phyloP scores from a whole-genome alignment of 106 monocot genomes.

The Apostasia shenzhenica region DNA sequence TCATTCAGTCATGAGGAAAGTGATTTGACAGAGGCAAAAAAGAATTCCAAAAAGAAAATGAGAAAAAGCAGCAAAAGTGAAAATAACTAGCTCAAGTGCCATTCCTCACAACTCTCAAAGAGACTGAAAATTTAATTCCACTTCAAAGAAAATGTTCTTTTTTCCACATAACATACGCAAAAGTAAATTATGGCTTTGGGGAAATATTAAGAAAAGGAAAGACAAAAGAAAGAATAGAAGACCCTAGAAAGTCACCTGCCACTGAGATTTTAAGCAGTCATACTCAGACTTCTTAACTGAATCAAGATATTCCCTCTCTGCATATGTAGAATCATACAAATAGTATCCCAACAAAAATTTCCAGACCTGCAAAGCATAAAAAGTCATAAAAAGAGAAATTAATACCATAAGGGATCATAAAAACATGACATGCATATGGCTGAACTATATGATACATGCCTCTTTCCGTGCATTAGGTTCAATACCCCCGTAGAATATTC shows the following conservation, averaged over 20 bases:
- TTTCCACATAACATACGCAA: too few species aligned
- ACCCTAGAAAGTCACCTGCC: conserved; percentile 35
- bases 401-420: not conserved
- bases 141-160: too few species aligned
- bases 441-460: conserved; percentile 26
- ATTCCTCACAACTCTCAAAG: too few species aligned
- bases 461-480: conserved; percentile 69
- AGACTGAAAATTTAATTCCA: too few species aligned
- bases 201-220: too few species aligned
- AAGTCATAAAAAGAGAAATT: not conserved
- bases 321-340: conserved; percentile 60
- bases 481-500: conserved; percentile 94
- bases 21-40: too few species aligned
- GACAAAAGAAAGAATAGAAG: not conserved
- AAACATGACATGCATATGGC: not conserved
- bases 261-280: conserved; percentile 64
- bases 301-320: conserved; percentile 64
- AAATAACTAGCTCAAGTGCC: too few species aligned
- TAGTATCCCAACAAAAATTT: conserved; percentile 66
- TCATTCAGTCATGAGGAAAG: too few species aligned
- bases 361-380: conserved; percentile 35
- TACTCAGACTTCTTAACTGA: conserved; percentile 50
- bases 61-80: too few species aligned
- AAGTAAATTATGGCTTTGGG: too few species aligned
- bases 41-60: too few species aligned